These are phyloP conservation scores for Diplodia intermedia DNA, from an alignment of 2,329 filamentous ascomycete genomes.

Conservation along the genomic window DNA sequence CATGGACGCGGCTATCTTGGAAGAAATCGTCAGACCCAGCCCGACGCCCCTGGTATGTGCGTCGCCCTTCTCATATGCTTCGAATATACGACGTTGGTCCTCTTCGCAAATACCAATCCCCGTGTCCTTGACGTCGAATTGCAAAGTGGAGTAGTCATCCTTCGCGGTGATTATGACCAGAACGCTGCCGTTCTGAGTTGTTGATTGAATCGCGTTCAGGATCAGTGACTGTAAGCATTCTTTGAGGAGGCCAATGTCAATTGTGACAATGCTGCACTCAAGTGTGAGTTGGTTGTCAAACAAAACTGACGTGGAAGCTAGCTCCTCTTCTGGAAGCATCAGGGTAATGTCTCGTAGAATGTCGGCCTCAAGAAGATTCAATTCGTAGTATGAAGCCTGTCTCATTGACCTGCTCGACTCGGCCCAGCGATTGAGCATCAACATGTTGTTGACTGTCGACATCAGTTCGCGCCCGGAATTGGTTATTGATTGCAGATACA, in stretches of 20 bases:
- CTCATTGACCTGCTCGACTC: conserved; percentile 41
- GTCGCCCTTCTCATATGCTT: conserved; percentile 54
- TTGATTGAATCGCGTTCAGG: conserved; percentile 53
- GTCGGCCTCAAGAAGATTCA: conserved; percentile 44
- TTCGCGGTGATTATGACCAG: conserved; percentile 44
- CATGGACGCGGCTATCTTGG: conserved; percentile 51
- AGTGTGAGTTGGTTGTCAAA: conserved; percentile 44
- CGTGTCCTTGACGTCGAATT: conserved; percentile 54
- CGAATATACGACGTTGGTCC: conserved; percentile 52
- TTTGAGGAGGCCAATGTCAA: conserved; percentile 51
- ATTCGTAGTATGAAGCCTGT: conserved; percentile 39
- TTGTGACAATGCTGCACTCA: conserved; percentile 43
- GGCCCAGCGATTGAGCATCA: conserved; percentile 53
- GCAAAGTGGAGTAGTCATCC: conserved; percentile 42
- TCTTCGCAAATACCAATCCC: conserved; percentile 50
- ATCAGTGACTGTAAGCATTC: conserved; percentile 54
- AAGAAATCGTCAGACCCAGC: conserved; percentile 53
- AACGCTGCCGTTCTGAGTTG: conserved; percentile 46
- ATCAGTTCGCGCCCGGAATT: conserved; percentile 53
- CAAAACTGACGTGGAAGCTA: conserved; percentile 42
- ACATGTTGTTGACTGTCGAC: conserved; percentile 55
- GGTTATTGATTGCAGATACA: conserved; percentile 48
- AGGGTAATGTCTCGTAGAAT: conserved; percentile 43
- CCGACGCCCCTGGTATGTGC: conserved; percentile 50
- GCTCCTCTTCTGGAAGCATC: conserved; percentile 42